phyloP scores from a whole-genome alignment of 2,329 filamentous ascomycete genomes.

The Fusarium denticulatum region DNA sequence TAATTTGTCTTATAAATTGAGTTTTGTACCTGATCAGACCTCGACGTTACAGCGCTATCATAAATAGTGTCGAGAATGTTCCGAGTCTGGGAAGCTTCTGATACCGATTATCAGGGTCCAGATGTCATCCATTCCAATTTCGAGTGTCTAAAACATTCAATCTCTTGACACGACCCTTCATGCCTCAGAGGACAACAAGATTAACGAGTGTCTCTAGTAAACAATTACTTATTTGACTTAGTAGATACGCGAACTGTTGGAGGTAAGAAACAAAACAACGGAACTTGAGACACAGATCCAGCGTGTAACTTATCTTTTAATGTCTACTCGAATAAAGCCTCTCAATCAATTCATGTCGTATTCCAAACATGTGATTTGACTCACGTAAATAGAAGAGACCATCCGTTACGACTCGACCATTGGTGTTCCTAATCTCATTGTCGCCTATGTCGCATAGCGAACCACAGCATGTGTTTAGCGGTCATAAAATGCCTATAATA shows the following conservation, averaged over 20 bases:
- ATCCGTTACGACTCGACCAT: background rate
- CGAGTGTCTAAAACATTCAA: conserved; percentile 18
- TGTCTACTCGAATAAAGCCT: background rate
- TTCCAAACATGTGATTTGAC: background rate
- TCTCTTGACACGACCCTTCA: conserved; percentile 1
- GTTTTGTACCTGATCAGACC: background rate
- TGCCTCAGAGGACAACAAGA: background rate
- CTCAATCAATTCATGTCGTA: background rate
- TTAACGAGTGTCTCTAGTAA: background rate
- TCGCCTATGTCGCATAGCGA: background rate
- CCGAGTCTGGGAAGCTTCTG: background rate
- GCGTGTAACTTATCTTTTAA: background rate
- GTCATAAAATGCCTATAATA: too few relatives aligned
- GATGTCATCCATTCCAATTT: conserved; percentile 8
- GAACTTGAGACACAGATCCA: background rate
- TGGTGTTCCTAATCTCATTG: background rate
- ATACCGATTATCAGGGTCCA: background rate
- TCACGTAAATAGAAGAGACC: background rate
- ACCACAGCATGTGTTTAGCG: background rate
- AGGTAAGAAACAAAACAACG: background rate
- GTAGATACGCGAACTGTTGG: too few relatives aligned
- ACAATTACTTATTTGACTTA: background rate
- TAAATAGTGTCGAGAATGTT: background rate
- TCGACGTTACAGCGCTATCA: background rate
- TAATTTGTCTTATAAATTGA: background rate